Evolutionary conservation across 371 early-diverging fungal species (phyloP), one percentile per base, ranked within the genome.

Genomic region (Apophysomyces trapeziformis): DNA sequence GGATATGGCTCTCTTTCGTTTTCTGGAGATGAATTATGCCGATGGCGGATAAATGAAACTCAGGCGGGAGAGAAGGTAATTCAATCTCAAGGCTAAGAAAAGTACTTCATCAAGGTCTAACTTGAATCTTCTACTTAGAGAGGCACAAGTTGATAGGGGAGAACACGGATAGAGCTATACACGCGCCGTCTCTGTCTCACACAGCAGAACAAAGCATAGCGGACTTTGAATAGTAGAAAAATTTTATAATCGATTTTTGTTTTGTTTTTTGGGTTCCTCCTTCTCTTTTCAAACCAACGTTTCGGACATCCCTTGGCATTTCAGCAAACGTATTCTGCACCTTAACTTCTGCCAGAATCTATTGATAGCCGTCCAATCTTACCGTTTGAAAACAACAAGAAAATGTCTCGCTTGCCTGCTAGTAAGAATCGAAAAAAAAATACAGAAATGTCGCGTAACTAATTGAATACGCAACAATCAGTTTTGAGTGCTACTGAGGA

Each of bases 401-500:
- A 50, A 50, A 50, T 50, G 54, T 50, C 54, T 50, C 54, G 54
- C 21, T n/a, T 50, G 21, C 54, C 54, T 50, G 54, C 54, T 50
- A 21, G 54, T 50, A 50, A 50, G 54, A 7, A 18, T 14, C 47
- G 7, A 18, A 43, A 43, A 14, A 4, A 4, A 2, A 43, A 43
- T 1, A 9, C 43, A 14, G 14, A 14, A 43, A 12, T 9, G 43
- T 43, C 14, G 43, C 12, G 14, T 14, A 14, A 26, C 32, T 26
- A 26, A 26, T 26, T 3, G 32, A 26, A 26, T 26, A 26, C 32
- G 2, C 2, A 26, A 26, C 32, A 26, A 26, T 26, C 32, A 74
- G 78, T 85, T 68, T 86, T 91, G 65, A 82, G 83, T 66, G 83
- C 90, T 67, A 91, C 93, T 71, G 92, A 94, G 78, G 90, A 94